Percentiles rank a stretch among this genome's conserved stretches.
Evolutionary conservation across 441 rosid genomes (phyloP).

Genomic region (Euphorbia corollata): DNA sequence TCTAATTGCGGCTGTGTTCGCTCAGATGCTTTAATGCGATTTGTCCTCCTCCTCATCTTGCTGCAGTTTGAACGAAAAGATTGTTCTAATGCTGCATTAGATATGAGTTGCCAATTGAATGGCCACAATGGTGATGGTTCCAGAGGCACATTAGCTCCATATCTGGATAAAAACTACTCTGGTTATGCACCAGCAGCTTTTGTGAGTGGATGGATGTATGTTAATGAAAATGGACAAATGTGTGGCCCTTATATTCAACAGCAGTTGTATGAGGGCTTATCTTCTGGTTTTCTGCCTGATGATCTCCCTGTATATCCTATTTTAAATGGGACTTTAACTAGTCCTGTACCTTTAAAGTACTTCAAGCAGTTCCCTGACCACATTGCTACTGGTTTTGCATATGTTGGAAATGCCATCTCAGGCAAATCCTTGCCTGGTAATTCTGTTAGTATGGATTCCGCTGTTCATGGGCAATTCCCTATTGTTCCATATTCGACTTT

Average conservation of each 20-base stretch:
- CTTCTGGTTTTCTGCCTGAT: conserved; percentile 75
- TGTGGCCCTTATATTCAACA: conserved; percentile 92
- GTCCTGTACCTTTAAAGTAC: conserved; percentile 74
- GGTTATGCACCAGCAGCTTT: conserved; percentile 33
- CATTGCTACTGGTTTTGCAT: conserved; percentile 72
- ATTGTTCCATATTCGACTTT: conserved; percentile 24
- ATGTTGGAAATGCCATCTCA: conserved; percentile 34
- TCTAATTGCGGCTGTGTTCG: conserved; percentile 14
- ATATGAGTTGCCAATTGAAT: conserved; percentile 55
- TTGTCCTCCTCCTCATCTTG: conserved; percentile 33
- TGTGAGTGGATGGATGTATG: conserved; percentile 87
- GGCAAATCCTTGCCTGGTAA: conserved; percentile 27
- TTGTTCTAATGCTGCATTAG: conserved; percentile 33
- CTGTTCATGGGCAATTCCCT: conserved; percentile 26
- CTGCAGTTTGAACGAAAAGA: conserved; percentile 34
- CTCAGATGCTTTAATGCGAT: conserved; percentile 32
- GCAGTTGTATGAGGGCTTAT: conserved; percentile 74
- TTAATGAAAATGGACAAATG: conserved; percentile 76
- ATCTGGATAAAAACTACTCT: conserved; percentile 33
- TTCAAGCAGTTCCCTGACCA: conserved; percentile 90
- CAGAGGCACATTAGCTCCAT: conserved; percentile 37
- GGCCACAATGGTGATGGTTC: conserved; percentile 45
- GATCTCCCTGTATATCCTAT: conserved; percentile 86
- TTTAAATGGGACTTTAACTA: conserved; percentile 49
- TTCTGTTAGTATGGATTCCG: conserved; percentile 22